phyloP scores from a whole-genome alignment of 2,329 filamentous ascomycete species.

The Gnomoniopsis sp. region DNA sequence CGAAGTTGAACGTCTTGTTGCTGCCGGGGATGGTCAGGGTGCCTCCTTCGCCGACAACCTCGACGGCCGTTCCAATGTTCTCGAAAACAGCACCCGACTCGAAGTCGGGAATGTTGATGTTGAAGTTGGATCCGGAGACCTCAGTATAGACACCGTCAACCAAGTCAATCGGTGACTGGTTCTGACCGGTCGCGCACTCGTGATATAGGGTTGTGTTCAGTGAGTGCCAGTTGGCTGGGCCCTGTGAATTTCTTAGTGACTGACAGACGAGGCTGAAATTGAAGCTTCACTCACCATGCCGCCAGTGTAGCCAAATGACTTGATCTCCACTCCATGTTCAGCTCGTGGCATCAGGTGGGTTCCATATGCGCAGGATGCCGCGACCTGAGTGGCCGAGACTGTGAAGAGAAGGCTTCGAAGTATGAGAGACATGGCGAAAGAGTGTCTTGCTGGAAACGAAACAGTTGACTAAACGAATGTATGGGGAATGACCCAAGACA shows the following conservation, averaged over 20 bases:
- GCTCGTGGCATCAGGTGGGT: constrained; percentile 25
- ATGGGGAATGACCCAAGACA: background rate
- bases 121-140: constrained; percentile 28
- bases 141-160: constrained; percentile 31
- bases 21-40: constrained; percentile 14
- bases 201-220: constrained; percentile 38
- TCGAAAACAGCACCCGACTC: constrained; percentile 45
- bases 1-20: constrained; percentile 31
- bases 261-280: no score
- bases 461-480: background rate
- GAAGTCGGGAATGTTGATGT: constrained; percentile 39
- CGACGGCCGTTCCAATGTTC: constrained; percentile 56
- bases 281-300: constrained; percentile 25
- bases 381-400: constrained; percentile 20
- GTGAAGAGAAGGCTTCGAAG: background rate
- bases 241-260: constrained; percentile 15
- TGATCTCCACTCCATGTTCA: constrained; percentile 28
- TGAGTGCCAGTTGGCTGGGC: constrained; percentile 33
- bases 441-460: background rate
- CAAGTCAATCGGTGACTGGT: constrained; percentile 59
- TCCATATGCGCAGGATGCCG: constrained; percentile 25
- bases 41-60: constrained; percentile 47
- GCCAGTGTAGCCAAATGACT: constrained; percentile 32
- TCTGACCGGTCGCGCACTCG: constrained; percentile 46
- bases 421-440: background rate